Conservation (phyloP, 2,329 filamentous ascomycete species). For the Aspergillus arachidicola region DNA sequence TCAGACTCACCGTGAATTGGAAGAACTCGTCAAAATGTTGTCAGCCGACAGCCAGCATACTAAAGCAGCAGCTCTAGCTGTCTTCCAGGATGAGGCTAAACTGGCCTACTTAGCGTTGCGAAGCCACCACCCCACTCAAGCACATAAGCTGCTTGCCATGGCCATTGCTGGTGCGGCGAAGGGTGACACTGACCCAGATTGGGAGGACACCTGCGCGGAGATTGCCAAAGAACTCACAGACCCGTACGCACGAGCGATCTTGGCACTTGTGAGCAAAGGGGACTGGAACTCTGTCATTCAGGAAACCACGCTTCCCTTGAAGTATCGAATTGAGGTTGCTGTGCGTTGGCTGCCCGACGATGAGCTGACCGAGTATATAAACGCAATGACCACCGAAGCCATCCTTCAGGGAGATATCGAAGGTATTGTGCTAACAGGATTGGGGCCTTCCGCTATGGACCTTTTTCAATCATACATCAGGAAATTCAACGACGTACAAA, state of each 20-base stretch:
- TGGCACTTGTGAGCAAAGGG: slow-evolving; percentile 61
- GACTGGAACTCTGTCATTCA: slow-evolving; percentile 62
- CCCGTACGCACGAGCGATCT: slow-evolving; percentile 63
- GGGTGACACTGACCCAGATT: slow-evolving; percentile 56
- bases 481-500: slow-evolving; percentile 64
- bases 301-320: slow-evolving; percentile 60
- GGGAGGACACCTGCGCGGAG: slow-evolving; percentile 63
- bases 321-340: slow-evolving; percentile 64
- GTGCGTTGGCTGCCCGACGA: slow-evolving; percentile 54
- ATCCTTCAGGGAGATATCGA: slow-evolving; percentile 61
- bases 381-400: slow-evolving; percentile 54
- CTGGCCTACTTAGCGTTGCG: slow-evolving; percentile 60
- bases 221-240: slow-evolving; percentile 65
- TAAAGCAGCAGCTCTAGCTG: slow-evolving; percentile 64
- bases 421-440: slow-evolving; percentile 63
- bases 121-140: slow-evolving; percentile 55
- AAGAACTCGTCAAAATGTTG: slow-evolving; percentile 54
- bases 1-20: slow-evolving; percentile 53
- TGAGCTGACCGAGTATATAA: slow-evolving; percentile 55
- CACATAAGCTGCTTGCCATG: slow-evolving; percentile 59
- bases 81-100: slow-evolving; percentile 62
- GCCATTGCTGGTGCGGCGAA: slow-evolving; percentile 51
- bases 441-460: slow-evolving; percentile 60
- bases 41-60: slow-evolving; percentile 59
- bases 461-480: slow-evolving; percentile 64